A percentile compares a stretch with the other conserved stretches of the same genome.
Evolutionary conservation across 495 filamentous ascomycete genomes (phyloP).

Genomic region (Trichoderma asperelloides): DNA sequence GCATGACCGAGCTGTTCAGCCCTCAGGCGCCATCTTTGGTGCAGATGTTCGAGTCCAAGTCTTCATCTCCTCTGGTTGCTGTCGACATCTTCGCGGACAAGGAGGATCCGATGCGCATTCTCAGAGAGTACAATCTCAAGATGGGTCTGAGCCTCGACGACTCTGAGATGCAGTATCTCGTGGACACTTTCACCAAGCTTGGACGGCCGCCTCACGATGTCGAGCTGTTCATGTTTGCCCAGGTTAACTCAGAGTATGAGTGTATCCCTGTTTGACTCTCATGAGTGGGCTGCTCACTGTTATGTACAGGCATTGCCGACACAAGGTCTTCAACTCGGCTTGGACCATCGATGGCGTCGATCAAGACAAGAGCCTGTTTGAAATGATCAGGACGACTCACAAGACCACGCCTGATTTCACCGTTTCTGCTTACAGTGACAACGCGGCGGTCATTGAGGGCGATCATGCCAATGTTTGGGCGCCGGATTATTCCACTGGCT

Average conservation of each 20-base stretch:
- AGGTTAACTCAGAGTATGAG: constrained; percentile 68
- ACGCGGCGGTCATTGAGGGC: constrained; percentile 86
- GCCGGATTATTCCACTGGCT: constrained; percentile 70
- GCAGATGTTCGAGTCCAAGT: constrained; percentile 69
- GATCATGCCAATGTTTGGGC: constrained; percentile 71
- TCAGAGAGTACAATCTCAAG: constrained; percentile 72
- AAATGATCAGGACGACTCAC: constrained; percentile 94
- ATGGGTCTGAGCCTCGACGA: constrained; percentile 80
- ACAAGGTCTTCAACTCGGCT: constrained; percentile 87
- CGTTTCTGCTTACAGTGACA: constrained; percentile 93
- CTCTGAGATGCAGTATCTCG: constrained; percentile 87
- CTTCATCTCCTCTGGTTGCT: constrained; percentile 58
- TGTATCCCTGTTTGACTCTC: not conserved
- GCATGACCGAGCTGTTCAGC: constrained; percentile 82
- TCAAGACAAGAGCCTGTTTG: constrained; percentile 73
- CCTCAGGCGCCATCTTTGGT: constrained; percentile 55
- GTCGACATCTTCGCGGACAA: constrained; percentile 58
- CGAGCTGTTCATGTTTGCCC: constrained; percentile 98
- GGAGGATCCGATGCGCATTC: constrained; percentile 54
- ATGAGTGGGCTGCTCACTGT: not conserved
- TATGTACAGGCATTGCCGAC: constrained; percentile 45
- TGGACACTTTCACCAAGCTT: constrained; percentile 68
- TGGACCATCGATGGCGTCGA: constrained; percentile 91
- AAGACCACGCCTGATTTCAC: constrained; percentile 65
- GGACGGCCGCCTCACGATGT: constrained; percentile 77